These are phyloP conservation scores for Euphorbia peplus DNA, from an alignment of 345 rosid genomes.

Conservation along the genomic window DNA sequence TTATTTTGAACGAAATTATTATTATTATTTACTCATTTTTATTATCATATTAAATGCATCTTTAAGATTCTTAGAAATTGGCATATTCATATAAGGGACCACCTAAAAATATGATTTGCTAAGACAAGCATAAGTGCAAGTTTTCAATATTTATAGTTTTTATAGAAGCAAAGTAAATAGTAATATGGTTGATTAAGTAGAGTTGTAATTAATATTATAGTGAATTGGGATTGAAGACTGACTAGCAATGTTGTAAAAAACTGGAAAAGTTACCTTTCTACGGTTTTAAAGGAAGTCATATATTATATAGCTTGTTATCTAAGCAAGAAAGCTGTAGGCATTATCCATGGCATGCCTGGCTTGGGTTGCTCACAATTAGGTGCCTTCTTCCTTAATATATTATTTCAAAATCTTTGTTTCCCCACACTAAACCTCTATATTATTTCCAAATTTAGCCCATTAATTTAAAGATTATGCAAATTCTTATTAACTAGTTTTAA, in stretches of 20 bases:
- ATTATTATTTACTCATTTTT: too few relatives aligned
- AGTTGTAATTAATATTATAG: neutral
- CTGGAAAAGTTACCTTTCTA: neutral
- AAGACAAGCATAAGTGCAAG: neutral
- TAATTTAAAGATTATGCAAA: neutral
- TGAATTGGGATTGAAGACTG: slow-evolving; percentile 12
- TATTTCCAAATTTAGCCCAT: neutral
- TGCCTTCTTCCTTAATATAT: too few relatives aligned
- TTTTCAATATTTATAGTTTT: too few relatives aligned
- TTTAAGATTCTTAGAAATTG: too few relatives aligned
- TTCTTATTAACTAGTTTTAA: too few relatives aligned
- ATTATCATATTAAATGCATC: too few relatives aligned
- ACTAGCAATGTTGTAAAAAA: neutral
- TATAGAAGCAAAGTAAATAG: too few relatives aligned
- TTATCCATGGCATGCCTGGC: neutral
- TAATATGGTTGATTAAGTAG: too few relatives aligned
- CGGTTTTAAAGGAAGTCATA: slow-evolving; percentile 12
- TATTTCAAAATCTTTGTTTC: neutral
- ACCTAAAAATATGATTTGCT: neutral
- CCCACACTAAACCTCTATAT: neutral
- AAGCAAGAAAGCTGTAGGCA: slow-evolving; percentile 30
- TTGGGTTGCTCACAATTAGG: too few relatives aligned
- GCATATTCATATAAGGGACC: neutral
- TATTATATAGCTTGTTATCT: slow-evolving; percentile 20
- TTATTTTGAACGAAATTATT: too few relatives aligned